These are phyloP conservation scores for Phytophthora aleatoria DNA, from an alignment of 352 stramenopile genomes.

Conservation along the genomic window DNA sequence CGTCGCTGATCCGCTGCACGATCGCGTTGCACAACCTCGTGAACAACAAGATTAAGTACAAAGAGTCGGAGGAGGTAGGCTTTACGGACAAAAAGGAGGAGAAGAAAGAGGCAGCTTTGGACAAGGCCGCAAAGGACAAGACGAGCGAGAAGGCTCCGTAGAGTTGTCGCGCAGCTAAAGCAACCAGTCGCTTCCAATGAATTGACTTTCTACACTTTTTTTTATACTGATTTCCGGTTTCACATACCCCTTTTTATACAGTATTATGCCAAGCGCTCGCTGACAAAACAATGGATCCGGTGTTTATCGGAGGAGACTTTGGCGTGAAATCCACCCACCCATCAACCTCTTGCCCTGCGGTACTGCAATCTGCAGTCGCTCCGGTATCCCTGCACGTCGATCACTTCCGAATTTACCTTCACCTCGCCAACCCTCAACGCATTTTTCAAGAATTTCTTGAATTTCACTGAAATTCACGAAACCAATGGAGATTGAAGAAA, in stretches of 20 bases:
- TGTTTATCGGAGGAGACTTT: slow-evolving; percentile 26
- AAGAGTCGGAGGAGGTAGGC: slow-evolving; percentile 80
- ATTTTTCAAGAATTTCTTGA: background rate
- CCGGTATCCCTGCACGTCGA: slow-evolving; percentile 21
- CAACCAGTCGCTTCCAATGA: slow-evolving; percentile 25
- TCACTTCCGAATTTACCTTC: slow-evolving; percentile 28
- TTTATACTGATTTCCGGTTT: background rate
- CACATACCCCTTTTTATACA: slow-evolving; percentile 4
- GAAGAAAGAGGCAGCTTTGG: slow-evolving; percentile 44
- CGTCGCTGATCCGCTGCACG: slow-evolving; percentile 96
- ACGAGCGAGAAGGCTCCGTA: slow-evolving; percentile 53
- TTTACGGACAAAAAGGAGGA: slow-evolving; percentile 77
- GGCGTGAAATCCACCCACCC: slow-evolving; percentile 4
- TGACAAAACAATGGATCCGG: slow-evolving; percentile 12
- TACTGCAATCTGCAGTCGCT: background rate
- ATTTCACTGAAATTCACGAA: background rate
- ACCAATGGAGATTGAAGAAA: slow-evolving; percentile 20
- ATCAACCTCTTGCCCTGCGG: slow-evolving; percentile 4
- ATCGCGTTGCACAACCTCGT: slow-evolving; percentile 99
- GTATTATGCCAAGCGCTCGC: slow-evolving; percentile 6
- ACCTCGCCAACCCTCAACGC: slow-evolving; percentile 3
- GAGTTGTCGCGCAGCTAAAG: slow-evolving; percentile 25
- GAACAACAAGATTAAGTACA: slow-evolving; percentile 99
- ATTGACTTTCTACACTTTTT: slow-evolving; percentile 24
- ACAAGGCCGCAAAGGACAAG: slow-evolving; percentile 53